Base-by-base conservation (phyloP, 306 rosid species). In the Castanospermum australe region DNA sequence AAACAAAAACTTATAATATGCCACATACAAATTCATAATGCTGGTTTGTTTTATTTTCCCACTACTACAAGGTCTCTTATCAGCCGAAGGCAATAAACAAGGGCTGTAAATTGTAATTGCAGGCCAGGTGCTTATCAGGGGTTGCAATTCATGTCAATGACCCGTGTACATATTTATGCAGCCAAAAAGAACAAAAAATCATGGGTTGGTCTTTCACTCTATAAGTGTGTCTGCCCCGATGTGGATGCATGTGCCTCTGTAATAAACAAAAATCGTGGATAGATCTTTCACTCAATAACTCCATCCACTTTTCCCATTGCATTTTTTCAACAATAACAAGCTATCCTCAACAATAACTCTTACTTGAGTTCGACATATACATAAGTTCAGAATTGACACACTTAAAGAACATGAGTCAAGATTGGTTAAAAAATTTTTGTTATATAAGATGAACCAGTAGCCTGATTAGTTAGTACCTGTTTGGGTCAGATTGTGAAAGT, bases 1-100 rank as follows among this genome's bases (percentile, higher is more conserved):
- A 79, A 86, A 66, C 71, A 50, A 36, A 45, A 51, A 55, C 6
- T 71, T 36, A 71, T 32, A 82, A 41, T 21, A 81, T 64, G 62
- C 50, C 42, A 66, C 18, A 42, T 20, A 36, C 22, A 57, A 70
- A 56, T 50, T 54, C 55, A 77, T 11, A 78, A 68, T 4, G 64
- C 21, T 9, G 61, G 72, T 57, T 41, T 30, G 57, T 28, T 69
- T 22, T 52, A 57, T 17, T 52, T 67, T 61, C 52, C 32, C 17
- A 25, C 13, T 21, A 60, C 51, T 8, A 32, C 39, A 45, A 44
- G 60, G 55, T 12, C 73, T 50, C 38, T 57, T 32, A 73, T 41
- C 25, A 52, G 21, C 39, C 72, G 57, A 17, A 24, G 74, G 38
- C 41, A 59, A 32, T 15, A 57, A 72, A 56, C 13, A 77, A 59